Evolutionary conservation across 257 asterid species (phyloP), one percentile per base, ranked within the genome.

Genomic region (Solanum virginianum): DNA sequence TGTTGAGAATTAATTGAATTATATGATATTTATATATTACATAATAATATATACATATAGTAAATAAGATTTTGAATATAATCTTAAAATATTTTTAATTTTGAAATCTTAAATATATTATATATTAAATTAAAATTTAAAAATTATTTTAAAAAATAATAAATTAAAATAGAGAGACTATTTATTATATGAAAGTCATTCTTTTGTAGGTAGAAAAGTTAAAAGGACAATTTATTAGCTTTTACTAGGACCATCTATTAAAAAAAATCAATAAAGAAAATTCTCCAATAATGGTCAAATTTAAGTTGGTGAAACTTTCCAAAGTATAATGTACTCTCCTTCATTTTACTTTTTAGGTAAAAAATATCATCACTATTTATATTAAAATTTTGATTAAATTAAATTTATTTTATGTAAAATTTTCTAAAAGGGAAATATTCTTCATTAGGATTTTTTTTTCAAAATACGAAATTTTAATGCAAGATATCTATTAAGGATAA

Each of bases 231-330:
- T 68, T 68, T 69, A 36, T 69, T 68, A 65, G 0, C 24, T 32
- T 66, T 69, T 69, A 36, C 51, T 69, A 69, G 77, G 51, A 69
- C 51, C 77, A 69, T 36, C 51, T 66, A 66, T 66, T 66, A 29
- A 15, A 36, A 29, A 29, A 63, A 29, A 22, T 15, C 47, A 29
- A 7, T 32, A 8, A 14, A 66, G 22, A 66, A 66, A 68, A 15
- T 16, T 68, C 15, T 41, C 49, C 75, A 16, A 68, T 32, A 68
- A 13, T 68, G 51, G 75, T 68, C 49, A 68, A 66, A 66, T 32
- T 20, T 68, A 8, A 32, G 75, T 68, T 68, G 75, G 24, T 68
- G 75, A 68, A 68, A 68, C 75, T 36, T 68, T 36, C 49, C 49
- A 36, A 4, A 32, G 43, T 32, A 32, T 36, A 17, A 32, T 68